Conservation (phyloP, 1,284 basidiomycete species). For the Inonotus hispidus region DNA sequence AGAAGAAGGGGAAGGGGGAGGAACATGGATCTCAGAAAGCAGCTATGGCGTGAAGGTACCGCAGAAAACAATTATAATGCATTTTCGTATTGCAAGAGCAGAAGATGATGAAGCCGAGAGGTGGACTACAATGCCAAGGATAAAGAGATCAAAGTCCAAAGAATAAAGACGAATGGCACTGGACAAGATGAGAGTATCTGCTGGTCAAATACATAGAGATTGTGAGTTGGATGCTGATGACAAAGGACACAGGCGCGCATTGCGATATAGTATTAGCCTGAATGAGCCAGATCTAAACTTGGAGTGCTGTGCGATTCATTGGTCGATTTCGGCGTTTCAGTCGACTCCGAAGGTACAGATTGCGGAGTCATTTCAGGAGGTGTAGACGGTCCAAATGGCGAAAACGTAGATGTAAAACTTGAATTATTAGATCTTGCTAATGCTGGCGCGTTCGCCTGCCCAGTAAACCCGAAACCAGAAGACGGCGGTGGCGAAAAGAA, state of each 20-base stretch:
- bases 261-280: constrained; percentile 8
- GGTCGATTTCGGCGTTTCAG: constrained; percentile 9
- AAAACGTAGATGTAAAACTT: constrained; percentile 17
- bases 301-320: constrained; percentile 13
- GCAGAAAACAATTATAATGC: constrained; percentile 5
- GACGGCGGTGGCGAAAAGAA: constrained; percentile 23
- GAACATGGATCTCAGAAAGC: neutral
- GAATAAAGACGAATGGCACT: neutral
- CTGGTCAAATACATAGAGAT: constrained; percentile 16
- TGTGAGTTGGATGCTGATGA: constrained; percentile 12
- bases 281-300: constrained; percentile 15
- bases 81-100: constrained; percentile 7
- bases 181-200: neutral
- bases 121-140: neutral
- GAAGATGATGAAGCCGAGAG: neutral
- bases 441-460: constrained; percentile 7
- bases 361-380: constrained; percentile 14
- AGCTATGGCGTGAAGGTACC: constrained; percentile 5
- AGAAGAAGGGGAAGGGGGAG: neutral
- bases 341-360: constrained; percentile 9
- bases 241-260: neutral
- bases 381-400: constrained; percentile 20
- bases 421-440: constrained; percentile 12
- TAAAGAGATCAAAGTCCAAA: constrained; percentile 9
- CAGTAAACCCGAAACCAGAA: constrained; percentile 9